phyloP scores from a whole-genome alignment of 345 rosid species.

The Dipteronia sinensis region DNA sequence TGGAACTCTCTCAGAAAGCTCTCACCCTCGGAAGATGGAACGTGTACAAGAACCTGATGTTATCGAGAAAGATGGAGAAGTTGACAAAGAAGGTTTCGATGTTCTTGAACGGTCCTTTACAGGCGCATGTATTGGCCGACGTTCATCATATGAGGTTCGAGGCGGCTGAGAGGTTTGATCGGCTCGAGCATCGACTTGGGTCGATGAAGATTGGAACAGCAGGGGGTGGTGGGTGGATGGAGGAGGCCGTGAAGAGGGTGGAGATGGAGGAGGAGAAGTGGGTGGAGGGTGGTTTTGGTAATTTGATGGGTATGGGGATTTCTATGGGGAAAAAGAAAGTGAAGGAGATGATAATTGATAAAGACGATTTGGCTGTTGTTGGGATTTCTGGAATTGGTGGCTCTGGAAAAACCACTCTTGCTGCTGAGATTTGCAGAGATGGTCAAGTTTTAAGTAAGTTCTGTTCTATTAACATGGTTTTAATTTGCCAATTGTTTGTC shows the following conservation, averaged over 20 bases:
- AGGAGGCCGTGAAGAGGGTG: constrained; percentile 50
- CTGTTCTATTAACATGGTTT: not conserved
- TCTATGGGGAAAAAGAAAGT: constrained; percentile 71
- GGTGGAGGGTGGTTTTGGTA: constrained; percentile 39
- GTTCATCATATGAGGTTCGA: constrained; percentile 55
- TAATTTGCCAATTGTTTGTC: not conserved
- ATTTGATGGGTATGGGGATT: constrained; percentile 50
- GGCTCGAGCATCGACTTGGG: constrained; percentile 54
- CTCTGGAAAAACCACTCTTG: constrained; percentile 89
- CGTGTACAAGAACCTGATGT: constrained; percentile 46
- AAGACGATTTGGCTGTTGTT: constrained; percentile 39
- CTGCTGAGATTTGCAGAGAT: constrained; percentile 63
- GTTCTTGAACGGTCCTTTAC: constrained; percentile 45
- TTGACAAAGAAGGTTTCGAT: constrained; percentile 48
- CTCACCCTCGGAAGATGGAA: constrained; percentile 60
- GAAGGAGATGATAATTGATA: constrained; percentile 64
- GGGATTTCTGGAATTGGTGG: constrained; percentile 90
- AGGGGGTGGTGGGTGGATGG: constrained; percentile 53
- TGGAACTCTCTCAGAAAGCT: constrained; percentile 55
- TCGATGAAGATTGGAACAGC: constrained; percentile 58
- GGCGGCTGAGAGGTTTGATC: constrained; percentile 51
- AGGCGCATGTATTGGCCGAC: constrained; percentile 63
- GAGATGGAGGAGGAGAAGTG: constrained; percentile 45
- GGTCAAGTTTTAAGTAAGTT: constrained; percentile 61
- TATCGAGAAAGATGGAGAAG: constrained; percentile 66